A percentile compares a stretch with the other conserved stretches of the same genome.
phyloP scores from a whole-genome alignment of 2,329 filamentous ascomycete genomes.

The Neospermospora avenae region DNA sequence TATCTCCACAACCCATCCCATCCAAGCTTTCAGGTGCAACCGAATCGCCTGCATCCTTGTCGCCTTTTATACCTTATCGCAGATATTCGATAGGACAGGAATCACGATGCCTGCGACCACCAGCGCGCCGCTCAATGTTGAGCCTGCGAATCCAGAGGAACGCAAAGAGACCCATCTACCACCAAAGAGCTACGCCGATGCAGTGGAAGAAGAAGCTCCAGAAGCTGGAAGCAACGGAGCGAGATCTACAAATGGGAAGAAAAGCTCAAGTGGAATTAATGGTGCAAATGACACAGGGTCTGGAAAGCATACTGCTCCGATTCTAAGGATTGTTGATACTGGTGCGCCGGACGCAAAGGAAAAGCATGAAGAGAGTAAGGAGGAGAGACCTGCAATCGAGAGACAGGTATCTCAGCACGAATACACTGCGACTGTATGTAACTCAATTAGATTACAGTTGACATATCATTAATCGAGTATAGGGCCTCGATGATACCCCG shows the following conservation, averaged over 20 bases:
- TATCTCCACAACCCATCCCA: not conserved
- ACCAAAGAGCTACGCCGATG: conserved; percentile 41
- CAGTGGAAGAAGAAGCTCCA: conserved; percentile 26
- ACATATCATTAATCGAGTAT: conserved; percentile 8
- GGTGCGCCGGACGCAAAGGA: conserved; percentile 16
- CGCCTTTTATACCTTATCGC: not conserved
- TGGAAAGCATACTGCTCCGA: conserved; percentile 22
- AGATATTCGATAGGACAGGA: not conserved
- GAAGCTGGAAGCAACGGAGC: conserved; percentile 6
- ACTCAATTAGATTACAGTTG: not conserved
- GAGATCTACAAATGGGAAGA: conserved; percentile 8
- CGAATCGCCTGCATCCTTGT: not conserved
- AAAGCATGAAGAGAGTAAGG: conserved; percentile 2
- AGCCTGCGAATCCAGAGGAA: conserved; percentile 35
- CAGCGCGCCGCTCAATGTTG: conserved; percentile 24
- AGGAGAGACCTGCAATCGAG: conserved; percentile 21
- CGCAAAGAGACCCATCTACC: conserved; percentile 35
- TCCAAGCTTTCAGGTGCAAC: not conserved
- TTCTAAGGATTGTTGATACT: conserved; percentile 31
- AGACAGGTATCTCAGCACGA: conserved; percentile 30
- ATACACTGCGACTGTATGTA: conserved; percentile 29
- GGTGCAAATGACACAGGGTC: conserved; percentile 2
- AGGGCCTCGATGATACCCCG: conserved; percentile 33
- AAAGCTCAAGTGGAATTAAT: conserved; percentile 12
- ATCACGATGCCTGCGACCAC: conserved; percentile 19